These are phyloP conservation scores for Rosa multiflora DNA, from an alignment of 306 rosid genomes.

Conservation along the genomic window DNA sequence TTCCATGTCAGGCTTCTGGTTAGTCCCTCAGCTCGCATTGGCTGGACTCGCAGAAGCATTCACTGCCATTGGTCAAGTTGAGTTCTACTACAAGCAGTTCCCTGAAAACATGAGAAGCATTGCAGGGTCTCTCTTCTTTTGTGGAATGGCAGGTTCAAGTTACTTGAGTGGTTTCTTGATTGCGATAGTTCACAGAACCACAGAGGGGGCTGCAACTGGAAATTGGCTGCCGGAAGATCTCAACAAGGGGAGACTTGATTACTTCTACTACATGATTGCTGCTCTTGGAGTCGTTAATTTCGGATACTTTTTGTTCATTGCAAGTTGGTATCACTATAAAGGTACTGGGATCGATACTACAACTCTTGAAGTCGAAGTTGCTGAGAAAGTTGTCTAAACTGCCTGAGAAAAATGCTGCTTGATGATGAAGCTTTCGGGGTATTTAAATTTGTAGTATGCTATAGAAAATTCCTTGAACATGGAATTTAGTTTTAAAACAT, in stretches of 20 bases:
- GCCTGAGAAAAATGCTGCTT: constrained; percentile 28
- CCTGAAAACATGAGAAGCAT: constrained; percentile 95
- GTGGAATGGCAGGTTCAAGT: constrained; percentile 64
- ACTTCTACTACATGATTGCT: constrained; percentile 58
- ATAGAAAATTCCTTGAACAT: neutral
- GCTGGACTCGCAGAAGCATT: constrained; percentile 65
- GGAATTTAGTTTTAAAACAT: neutral
- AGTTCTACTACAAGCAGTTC: constrained; percentile 78
- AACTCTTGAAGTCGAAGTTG: constrained; percentile 30
- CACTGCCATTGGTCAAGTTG: constrained; percentile 59
- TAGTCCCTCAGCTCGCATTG: constrained; percentile 63
- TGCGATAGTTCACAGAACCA: constrained; percentile 45
- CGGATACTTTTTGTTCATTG: constrained; percentile 54
- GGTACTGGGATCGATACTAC: constrained; percentile 21
- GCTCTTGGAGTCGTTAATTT: constrained; percentile 49
- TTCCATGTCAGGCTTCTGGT: constrained; percentile 69
- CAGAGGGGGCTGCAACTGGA: constrained; percentile 37
- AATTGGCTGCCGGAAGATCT: constrained; percentile 92
- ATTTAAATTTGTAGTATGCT: neutral
- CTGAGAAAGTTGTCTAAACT: constrained; percentile 20
- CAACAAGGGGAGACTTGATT: constrained; percentile 78
- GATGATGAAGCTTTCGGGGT: constrained; percentile 10
- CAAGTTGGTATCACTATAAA: constrained; percentile 71
- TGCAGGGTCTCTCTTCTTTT: constrained; percentile 63
- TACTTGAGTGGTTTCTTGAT: constrained; percentile 64